Base-by-base conservation (phyloP, 352 stramenopile genomes). In the Pythium utonaiense region DNA sequence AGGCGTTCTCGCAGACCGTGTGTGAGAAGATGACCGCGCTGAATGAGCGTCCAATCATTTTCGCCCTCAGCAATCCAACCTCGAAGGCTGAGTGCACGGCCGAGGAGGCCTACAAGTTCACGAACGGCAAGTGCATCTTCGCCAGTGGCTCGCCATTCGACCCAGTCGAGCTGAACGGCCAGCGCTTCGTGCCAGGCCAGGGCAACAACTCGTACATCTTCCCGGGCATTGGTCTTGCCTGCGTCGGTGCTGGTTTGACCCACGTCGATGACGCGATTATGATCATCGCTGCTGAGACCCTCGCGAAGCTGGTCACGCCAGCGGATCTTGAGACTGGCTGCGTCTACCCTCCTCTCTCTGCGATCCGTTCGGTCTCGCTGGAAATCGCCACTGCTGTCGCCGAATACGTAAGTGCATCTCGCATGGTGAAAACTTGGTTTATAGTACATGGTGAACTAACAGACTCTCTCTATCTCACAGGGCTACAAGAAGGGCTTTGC, bases 141-240 rank as follows among this genome's bases (percentile, higher is more conserved):
- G 97, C 96, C 19, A 97, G 83, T 56, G 97, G 97, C 44, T 97
- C 83, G 40, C 96, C 96, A 17, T 99, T 99, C 78, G 91, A 98
- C 73, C 89, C 94, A 6, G 91, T 98, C 7, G 67, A 87, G 64
- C 78, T 97, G 55, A 87, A 96, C 61, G 94, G 88, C 53, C 79
- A 91, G 64, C 87, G 69, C 17, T 92, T 77, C 55, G 75, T 93
- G 47, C 91, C 91, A 27, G 84, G 86, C 40, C 91, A 98, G 69
- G 85, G 88, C 70, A 98, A 98, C 82, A 98, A 98, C 77, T 92
- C 96, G 71, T 99, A 98, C 75, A 91, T 99, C 64, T 99, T 99
- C 80, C 96, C 96, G 21, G 96, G 95, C 49, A 80, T 99, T 56
- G 96, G 94, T 22, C 81, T 99, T 5, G 96, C 91, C 36, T 94